Evolutionary conservation across 164 flowering plant genomes (phyloP), one percentile per base, ranked within the genome.

Genomic region (Euptelea pleiosperma): DNA sequence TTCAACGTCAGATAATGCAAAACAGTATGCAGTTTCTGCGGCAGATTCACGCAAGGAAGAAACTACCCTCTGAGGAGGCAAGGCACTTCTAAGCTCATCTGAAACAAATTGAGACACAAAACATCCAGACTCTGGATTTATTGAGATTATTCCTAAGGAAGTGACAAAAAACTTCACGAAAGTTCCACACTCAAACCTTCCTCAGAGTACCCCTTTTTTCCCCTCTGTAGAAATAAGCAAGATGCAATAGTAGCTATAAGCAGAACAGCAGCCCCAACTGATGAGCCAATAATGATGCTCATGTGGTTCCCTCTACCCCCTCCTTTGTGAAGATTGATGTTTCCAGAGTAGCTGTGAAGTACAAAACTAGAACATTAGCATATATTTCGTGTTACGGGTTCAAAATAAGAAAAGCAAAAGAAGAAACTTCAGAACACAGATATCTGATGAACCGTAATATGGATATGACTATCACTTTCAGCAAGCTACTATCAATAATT

Each of bases 1-100:
- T 61, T 82, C 78, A 54, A 91, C 71, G 59, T 91, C 98, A 34
- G 75, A 61, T n/a, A 77, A 70, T 18, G 74, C 60, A 69, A 89
- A 91, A 73, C 82, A 85, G 58, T 89, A 86, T 48, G 96, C 92
- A 40, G 90, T 65, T 66, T 91, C 92, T 31, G 81, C 39, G 11
- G 78, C 72, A 60, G 71, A 68, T 53, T 82, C 78, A 66, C 68
- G 73, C 47, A 76, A 68, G 45, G 79, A 63, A 54, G 90, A 73
- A 24, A 55, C 64, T 37, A 71, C 61, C 70, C 69, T 74, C 67
- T 80, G 81, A 48, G 76, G 24, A 53, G 87, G 73, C 41, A 61
- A 51, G 26, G 60, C 54, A 56, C 42, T 68, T 14, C 56, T 50
- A 42, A 55, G 53, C 58, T 72, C 60, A 24, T 68, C 85, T 82